A percentile compares a stretch with the other conserved stretches of the same genome.
phyloP scores from a whole-genome alignment of 257 asterid genomes.

The Jacaranda mimosifolia region DNA sequence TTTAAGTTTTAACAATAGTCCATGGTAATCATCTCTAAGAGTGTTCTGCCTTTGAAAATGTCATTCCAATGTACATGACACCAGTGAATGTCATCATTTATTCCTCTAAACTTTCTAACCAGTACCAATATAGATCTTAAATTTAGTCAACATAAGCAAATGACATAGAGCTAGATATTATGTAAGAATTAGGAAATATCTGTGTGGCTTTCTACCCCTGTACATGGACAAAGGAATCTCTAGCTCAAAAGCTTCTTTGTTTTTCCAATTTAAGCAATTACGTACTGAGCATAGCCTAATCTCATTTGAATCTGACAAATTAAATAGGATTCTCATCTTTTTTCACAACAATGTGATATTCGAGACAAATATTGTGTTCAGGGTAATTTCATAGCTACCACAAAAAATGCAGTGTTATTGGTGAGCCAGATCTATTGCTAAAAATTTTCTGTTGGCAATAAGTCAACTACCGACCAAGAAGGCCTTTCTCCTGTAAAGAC shows the following conservation, averaged over 20 bases:
- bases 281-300: not conserved
- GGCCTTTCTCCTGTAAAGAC: not conserved
- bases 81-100: no score
- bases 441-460: no score
- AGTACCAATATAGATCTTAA: no score
- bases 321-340: conserved; percentile 17
- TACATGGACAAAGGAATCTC: not conserved
- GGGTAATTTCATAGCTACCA: not conserved
- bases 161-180: no score
- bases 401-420: not conserved
- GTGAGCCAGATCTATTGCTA: conserved; percentile 1
- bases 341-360: conserved; percentile 5
- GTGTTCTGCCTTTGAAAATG: no score
- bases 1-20: no score
- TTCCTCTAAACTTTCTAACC: no score
- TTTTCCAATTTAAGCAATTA: not conserved
- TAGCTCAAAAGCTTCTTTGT: not conserved
- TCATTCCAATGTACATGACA: no score
- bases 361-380: conserved; percentile 15
- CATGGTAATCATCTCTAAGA: no score
- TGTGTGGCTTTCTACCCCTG: not conserved
- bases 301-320: conserved; percentile 5
- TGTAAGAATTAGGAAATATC: no score
- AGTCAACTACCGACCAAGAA: not conserved
- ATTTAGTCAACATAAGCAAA: no score